Conservation (phyloP, 73 alveolate species). For the Blepharisma japonicum region DNA sequence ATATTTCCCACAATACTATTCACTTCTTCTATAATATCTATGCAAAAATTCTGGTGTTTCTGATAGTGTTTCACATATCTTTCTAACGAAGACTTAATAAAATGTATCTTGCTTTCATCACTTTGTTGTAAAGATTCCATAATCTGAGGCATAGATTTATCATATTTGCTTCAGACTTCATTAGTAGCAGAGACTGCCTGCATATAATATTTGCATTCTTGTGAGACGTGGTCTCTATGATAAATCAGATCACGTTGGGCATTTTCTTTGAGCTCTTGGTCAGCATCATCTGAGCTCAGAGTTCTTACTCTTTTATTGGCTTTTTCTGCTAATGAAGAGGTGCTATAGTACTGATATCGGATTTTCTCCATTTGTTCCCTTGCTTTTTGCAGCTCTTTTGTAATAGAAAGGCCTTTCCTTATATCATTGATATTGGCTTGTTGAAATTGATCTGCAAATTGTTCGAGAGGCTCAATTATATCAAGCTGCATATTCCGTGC, state of each 20-base stretch:
- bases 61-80: neutral
- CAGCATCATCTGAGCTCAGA: neutral
- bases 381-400: neutral
- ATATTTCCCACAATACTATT: neutral
- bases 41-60: neutral
- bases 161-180: neutral
- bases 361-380: conserved; percentile 3
- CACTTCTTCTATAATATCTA: conserved; percentile 1
- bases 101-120: conserved; percentile 19
- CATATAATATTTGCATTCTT: neutral
- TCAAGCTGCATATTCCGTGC: neutral
- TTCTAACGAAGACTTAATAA: neutral
- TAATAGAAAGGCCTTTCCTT: neutral
- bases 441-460: neutral
- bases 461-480: conserved; percentile 6
- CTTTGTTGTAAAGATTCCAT: conserved; percentile 21
- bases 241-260: neutral
- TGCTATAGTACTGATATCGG: neutral
- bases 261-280: neutral
- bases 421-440: neutral
- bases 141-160: conserved; percentile 7
- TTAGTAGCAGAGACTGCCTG: too few relatives aligned
- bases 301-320: neutral
- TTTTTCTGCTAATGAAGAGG: conserved; percentile 4
- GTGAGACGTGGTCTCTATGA: neutral